Evolutionary conservation across 2,329 filamentous ascomycete genomes (phyloP), one percentile per base, ranked within the genome.

Genomic region (Leptosphaerulina australis): DNA sequence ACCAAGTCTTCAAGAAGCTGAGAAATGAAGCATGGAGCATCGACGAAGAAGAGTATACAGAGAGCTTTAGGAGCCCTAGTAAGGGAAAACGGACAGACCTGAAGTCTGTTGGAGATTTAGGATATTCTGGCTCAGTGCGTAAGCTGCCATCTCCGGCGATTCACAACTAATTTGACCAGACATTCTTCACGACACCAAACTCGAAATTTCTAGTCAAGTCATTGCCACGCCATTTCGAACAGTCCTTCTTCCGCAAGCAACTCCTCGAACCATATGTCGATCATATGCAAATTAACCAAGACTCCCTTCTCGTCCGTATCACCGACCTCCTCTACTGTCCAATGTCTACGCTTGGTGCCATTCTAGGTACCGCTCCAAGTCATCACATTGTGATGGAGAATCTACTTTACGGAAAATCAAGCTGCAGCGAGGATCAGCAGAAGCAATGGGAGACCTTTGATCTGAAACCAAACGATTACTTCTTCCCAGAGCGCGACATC

Each of bases 351-450:
- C 63, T 91, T 1, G 88, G 87, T 0, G 79, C 81, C 1, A 60
- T 84, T 0, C 58, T 89, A 0, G 80, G 85, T 4, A 72, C 80
- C 1, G 83, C 85, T 0, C 87, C 88, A 0, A 83, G 83, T 1
- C 87, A 90, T 58, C 87, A 90, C 63, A 87, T 91, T 52, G 78
- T 91, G 62, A 91, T 91, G 88, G 88, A 90, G 68, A 91, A 91
- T 64, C 77, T 89, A 2, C 74, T 90, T 18, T 83, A 82, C 54
- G 87, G 87, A 1, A 79, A 83, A 55, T 75, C 63, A 2, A 63
- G 54, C 29, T 67, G 77, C 11, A 71, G 75, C 10, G 74, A 76
- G 45, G 63, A 64, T 8, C 67, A 71, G 35, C 64, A 74, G 46
- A 67, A 76, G 35, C 72, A 77, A 14, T 91, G 87, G 87, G 84